Percentiles rank a stretch among this genome's conserved stretches.
phyloP scores from a whole-genome alignment of 768 basidiomycete species.

The Serendipita sp. region DNA sequence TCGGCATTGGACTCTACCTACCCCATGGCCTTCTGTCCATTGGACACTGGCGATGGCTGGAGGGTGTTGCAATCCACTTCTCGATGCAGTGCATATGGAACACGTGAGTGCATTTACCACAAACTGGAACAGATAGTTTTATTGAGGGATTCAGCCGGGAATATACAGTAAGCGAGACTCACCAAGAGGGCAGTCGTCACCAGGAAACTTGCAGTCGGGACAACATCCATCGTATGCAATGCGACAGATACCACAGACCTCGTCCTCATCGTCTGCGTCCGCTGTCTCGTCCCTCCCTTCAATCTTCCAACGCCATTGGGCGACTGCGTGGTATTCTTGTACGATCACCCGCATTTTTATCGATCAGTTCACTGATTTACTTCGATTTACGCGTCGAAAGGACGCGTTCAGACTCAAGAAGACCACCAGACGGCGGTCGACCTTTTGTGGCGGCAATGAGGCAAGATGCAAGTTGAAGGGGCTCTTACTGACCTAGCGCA shows the following conservation, averaged over 20 bases:
- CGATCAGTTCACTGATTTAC: background rate
- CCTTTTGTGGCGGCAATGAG: no score
- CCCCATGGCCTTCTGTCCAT: constrained; percentile 94
- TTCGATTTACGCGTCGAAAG: background rate
- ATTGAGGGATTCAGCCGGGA: background rate
- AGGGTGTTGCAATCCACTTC: constrained; percentile 84
- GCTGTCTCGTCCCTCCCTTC: constrained; percentile 15
- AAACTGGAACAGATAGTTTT: constrained; percentile 39
- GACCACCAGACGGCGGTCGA: no score
- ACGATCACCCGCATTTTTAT: constrained; percentile 59
- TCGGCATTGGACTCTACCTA: constrained; percentile 23
- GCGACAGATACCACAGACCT: constrained; percentile 77
- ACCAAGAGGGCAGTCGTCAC: constrained; percentile 91
- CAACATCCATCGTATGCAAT: constrained; percentile 90
- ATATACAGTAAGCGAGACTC: constrained; percentile 20
- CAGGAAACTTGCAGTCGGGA: constrained; percentile 90
- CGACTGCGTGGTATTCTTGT: constrained; percentile 78
- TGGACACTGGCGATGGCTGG: constrained; percentile 94
- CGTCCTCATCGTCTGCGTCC: constrained; percentile 34
- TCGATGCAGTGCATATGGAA: constrained; percentile 98
- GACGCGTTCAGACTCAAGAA: no score
- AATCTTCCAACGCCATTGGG: constrained; percentile 46
- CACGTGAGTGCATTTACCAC: constrained; percentile 94
- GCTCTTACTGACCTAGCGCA: no score
- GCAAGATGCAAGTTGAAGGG: no score